phyloP scores from a whole-genome alignment of 257 asterid species.

The Fraxinus quadrangulata region DNA sequence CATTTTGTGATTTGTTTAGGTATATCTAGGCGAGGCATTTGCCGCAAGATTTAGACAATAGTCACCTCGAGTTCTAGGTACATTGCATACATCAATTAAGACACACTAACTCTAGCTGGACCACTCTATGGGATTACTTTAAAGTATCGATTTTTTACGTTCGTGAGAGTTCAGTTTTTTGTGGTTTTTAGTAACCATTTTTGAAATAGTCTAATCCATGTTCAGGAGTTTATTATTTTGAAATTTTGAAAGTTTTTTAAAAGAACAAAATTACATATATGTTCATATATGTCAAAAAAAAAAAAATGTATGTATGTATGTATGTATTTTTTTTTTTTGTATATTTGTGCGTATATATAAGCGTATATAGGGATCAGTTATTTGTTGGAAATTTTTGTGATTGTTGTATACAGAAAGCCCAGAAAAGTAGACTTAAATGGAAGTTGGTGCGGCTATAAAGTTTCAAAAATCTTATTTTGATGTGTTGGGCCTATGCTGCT shows the following conservation, averaged over 20 bases:
- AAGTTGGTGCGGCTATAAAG: constrained; percentile 18
- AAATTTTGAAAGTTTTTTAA: too few relatives aligned
- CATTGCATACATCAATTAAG: not conserved
- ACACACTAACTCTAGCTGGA: too few relatives aligned
- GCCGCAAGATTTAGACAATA: not conserved
- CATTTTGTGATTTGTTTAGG: not conserved
- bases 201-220: too few relatives aligned
- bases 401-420: not conserved
- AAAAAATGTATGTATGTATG: too few relatives aligned
- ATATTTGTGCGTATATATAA: too few relatives aligned
- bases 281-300: too few relatives aligned
- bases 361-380: not conserved
- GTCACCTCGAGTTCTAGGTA: not conserved
- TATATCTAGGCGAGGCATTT: not conserved
- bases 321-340: not conserved
- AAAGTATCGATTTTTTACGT: too few relatives aligned
- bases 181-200: too few relatives aligned
- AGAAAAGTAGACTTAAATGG: not conserved
- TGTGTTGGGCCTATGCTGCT: constrained; percentile 76
- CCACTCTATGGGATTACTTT: too few relatives aligned
- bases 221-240: too few relatives aligned
- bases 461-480: constrained; percentile 80
- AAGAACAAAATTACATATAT: too few relatives aligned
- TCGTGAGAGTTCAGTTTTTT: too few relatives aligned
- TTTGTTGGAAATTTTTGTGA: not conserved